Evolutionary conservation across 2,329 filamentous ascomycete species (phyloP).

Genomic region (Zarea fungicola): DNA sequence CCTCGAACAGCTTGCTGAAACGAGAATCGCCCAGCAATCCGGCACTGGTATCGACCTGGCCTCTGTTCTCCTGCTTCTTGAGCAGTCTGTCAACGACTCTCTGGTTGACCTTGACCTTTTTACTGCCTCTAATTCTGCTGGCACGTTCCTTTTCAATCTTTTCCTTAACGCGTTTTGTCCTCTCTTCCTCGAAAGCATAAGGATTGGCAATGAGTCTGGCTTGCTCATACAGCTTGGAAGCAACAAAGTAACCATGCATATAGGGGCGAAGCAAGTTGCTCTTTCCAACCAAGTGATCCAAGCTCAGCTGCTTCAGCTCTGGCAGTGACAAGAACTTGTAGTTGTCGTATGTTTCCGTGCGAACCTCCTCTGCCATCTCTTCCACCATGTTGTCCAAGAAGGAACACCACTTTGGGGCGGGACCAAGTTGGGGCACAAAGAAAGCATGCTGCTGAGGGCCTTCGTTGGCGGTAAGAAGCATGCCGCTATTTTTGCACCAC

Average conservation of each 20-base stretch:
- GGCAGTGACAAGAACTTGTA: slow-evolving; percentile 94
- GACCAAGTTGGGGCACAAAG: slow-evolving; percentile 88
- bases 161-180: slow-evolving; percentile 84
- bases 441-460: slow-evolving; percentile 92
- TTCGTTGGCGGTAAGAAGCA: slow-evolving; percentile 95
- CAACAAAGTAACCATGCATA: slow-evolving; percentile 99
- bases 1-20: slow-evolving; percentile 85
- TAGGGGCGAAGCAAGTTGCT: slow-evolving; percentile 88
- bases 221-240: slow-evolving; percentile 91
- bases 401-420: slow-evolving; percentile 90
- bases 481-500: slow-evolving; percentile 87
- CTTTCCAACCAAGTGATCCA: slow-evolving; percentile 85
- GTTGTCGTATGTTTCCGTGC: slow-evolving; percentile 89
- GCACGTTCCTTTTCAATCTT: slow-evolving; percentile 97
- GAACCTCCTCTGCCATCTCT: slow-evolving; percentile 86
- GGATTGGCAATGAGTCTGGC: slow-evolving; percentile 89
- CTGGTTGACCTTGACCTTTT: slow-evolving; percentile 97
- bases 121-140: slow-evolving; percentile 85
- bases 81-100: slow-evolving; percentile 69
- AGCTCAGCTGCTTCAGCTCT: slow-evolving; percentile 77
- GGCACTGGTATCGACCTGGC: slow-evolving; percentile 51
- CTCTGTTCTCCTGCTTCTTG: slow-evolving; percentile 57
- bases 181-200: slow-evolving; percentile 88
- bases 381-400: slow-evolving; percentile 98
- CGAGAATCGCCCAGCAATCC: slow-evolving; percentile 77